Conservation (phyloP, 140 eudicot genomes). For the Stevia rebaudiana region DNA sequence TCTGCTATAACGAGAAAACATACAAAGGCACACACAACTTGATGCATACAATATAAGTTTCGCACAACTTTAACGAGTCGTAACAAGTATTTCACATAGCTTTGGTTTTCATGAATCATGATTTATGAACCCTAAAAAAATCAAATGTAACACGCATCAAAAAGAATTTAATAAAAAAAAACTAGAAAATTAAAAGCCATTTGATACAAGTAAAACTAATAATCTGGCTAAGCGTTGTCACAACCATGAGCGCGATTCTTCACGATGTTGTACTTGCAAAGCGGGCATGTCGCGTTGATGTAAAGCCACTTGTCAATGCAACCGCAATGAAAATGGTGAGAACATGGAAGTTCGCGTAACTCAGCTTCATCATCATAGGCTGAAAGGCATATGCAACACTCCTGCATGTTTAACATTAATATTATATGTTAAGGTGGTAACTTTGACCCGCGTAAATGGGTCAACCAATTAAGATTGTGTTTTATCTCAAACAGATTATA, state of each 20-base stretch:
- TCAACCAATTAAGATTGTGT: not conserved
- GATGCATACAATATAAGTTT: constrained; percentile 10
- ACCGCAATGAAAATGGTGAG: constrained; percentile 77
- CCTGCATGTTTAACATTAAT: constrained; percentile 44
- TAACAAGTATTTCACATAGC: not conserved
- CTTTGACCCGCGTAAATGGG: not conserved
- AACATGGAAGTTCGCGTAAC: constrained; percentile 81
- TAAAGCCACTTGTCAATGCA: constrained; percentile 92
- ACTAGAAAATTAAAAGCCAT: not conserved
- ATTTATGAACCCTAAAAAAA: constrained; percentile 15
- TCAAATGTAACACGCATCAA: constrained; percentile 8
- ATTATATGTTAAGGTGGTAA: not conserved
- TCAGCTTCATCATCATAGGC: constrained; percentile 82
- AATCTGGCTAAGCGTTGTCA: constrained; percentile 38
- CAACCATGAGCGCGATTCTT: constrained; percentile 44
- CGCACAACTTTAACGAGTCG: constrained; percentile 5
- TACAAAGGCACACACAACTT: constrained; percentile 12
- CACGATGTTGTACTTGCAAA: constrained; percentile 76
- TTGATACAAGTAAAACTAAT: constrained; percentile 20
- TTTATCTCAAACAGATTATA: not conserved
- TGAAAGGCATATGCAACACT: constrained; percentile 78
- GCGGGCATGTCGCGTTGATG: constrained; percentile 83
- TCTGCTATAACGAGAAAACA: not conserved
- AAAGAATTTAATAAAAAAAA: constrained; percentile 5
- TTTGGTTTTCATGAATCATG: constrained; percentile 18